These are phyloP conservation scores for Skeletonema marinoi DNA, from an alignment of 108 stramenopile genomes.

Conservation along the genomic window DNA sequence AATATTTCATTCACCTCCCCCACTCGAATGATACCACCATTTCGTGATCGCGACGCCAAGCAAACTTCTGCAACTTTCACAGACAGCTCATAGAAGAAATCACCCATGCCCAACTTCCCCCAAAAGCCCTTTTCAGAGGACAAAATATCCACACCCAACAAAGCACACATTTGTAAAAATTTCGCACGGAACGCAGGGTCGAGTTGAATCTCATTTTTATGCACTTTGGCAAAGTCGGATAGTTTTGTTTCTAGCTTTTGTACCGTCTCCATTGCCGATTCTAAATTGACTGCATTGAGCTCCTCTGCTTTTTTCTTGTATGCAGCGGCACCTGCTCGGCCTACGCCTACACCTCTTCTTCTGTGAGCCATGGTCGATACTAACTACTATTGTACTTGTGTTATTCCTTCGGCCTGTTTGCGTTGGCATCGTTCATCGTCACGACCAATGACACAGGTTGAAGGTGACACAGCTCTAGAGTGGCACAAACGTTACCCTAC, in stretches of 20 bases:
- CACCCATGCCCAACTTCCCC: slow-evolving; percentile 77
- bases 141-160: slow-evolving; percentile 86
- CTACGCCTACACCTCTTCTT: slow-evolving; percentile 73
- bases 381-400: no score
- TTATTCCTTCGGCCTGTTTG: no score
- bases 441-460: no score
- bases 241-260: slow-evolving; percentile 77
- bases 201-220: slow-evolving; percentile 87
- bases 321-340: slow-evolving; percentile 37
- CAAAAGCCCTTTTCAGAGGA: slow-evolving; percentile 80
- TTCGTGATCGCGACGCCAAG: slow-evolving; percentile 81
- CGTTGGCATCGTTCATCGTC: no score
- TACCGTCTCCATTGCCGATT: slow-evolving; percentile 81
- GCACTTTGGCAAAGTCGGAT: slow-evolving; percentile 89
- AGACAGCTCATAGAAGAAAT: slow-evolving; percentile 98
- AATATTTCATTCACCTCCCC: slow-evolving; percentile 75
- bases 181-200: slow-evolving; percentile 92
- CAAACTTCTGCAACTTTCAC: slow-evolving; percentile 97
- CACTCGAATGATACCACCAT: slow-evolving; percentile 96
- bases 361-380: slow-evolving; percentile 57
- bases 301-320: slow-evolving; percentile 83
- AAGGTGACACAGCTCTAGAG: no score
- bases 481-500: no score
- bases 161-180: slow-evolving; percentile 95
- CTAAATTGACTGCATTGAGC: slow-evolving; percentile 66